A percentile compares a stretch with the other conserved stretches of the same genome.
Conservation (phyloP, 441 rosid genomes). For the Gossypium davidsonii region DNA sequence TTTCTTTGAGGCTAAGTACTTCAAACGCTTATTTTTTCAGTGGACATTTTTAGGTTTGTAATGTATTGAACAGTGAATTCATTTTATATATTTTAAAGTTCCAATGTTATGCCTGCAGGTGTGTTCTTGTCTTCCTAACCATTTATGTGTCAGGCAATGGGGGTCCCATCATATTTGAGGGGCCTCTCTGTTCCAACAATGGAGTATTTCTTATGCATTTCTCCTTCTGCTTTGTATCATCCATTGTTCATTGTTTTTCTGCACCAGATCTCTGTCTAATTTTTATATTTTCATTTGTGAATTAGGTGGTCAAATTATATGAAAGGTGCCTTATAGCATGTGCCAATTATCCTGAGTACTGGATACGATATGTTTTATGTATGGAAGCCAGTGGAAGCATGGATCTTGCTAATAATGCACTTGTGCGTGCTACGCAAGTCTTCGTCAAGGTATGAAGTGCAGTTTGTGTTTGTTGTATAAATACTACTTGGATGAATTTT, state of each 20-base stretch:
- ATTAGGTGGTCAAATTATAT: conserved; percentile 79
- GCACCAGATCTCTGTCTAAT: conserved; percentile 19
- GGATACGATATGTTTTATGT: conserved; percentile 80
- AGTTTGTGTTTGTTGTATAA: background rate
- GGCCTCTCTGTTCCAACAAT: conserved; percentile 75
- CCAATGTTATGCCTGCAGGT: conserved; percentile 96
- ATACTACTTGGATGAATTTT: background rate
- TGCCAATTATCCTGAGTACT: conserved; percentile 87
- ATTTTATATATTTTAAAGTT: conserved; percentile 53
- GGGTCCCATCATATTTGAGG: conserved; percentile 77
- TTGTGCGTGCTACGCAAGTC: conserved; percentile 85
- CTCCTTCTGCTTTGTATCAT: conserved; percentile 51
- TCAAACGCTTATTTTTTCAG: conserved; percentile 68
- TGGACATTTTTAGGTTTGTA: conserved; percentile 67
- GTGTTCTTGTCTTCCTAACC: conserved; percentile 86
- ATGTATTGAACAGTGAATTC: conserved; percentile 33
- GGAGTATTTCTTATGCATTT: conserved; percentile 86
- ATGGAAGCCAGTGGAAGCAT: conserved; percentile 71
- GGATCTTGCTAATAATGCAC: conserved; percentile 88
- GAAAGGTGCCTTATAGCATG: conserved; percentile 96
- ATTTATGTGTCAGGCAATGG: conserved; percentile 88
- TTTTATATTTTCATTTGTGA: conserved; percentile 15
- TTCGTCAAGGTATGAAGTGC: conserved; percentile 75
- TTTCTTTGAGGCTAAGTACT: conserved; percentile 94
- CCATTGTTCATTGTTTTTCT: conserved; percentile 17